These are phyloP conservation scores for Dalbergia cochinchinensis DNA, from an alignment of 306 rosid genomes.

Conservation along the genomic window DNA sequence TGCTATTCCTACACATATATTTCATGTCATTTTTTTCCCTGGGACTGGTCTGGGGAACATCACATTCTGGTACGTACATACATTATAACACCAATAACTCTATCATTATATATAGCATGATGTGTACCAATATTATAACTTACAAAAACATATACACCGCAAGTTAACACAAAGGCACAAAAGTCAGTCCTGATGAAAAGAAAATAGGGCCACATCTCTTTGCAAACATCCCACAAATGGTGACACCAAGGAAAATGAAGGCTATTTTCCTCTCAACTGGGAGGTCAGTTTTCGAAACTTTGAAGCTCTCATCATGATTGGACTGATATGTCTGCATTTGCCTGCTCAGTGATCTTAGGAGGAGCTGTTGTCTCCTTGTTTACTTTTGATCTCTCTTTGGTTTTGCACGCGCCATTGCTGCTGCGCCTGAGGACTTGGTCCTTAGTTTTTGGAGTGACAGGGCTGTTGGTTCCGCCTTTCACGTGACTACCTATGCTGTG, in stretches of 20 bases:
- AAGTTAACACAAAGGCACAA: conserved; percentile 58
- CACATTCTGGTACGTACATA: conserved; percentile 45
- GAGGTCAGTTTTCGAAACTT: conserved; percentile 42
- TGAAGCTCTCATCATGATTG: conserved; percentile 55
- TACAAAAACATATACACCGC: conserved; percentile 87
- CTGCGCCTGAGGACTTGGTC: conserved; percentile 52
- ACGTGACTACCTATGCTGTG: conserved; percentile 66
- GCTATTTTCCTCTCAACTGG: conserved; percentile 40
- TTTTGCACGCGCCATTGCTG: conserved; percentile 57
- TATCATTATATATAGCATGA: conserved; percentile 58
- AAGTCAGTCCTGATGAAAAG: conserved; percentile 60
- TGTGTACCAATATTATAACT: conserved; percentile 56
- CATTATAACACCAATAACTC: conserved; percentile 52
- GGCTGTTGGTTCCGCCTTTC: conserved; percentile 49
- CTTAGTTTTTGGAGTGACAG: conserved; percentile 55
- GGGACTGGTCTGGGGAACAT: conserved; percentile 38
- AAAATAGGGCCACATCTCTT: conserved; percentile 54
- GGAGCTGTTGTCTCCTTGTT: conserved; percentile 57
- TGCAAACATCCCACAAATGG: conserved; percentile 50
- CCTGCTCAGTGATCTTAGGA: conserved; percentile 55
- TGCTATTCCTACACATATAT: conserved; percentile 36
- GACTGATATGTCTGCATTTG: conserved; percentile 71
- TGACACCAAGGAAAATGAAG: conserved; percentile 50
- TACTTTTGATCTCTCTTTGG: conserved; percentile 59
- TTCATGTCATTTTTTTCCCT: neutral